Conservation (phyloP, 345 rosid genomes). For the Arabidopsis suecica region DNA sequence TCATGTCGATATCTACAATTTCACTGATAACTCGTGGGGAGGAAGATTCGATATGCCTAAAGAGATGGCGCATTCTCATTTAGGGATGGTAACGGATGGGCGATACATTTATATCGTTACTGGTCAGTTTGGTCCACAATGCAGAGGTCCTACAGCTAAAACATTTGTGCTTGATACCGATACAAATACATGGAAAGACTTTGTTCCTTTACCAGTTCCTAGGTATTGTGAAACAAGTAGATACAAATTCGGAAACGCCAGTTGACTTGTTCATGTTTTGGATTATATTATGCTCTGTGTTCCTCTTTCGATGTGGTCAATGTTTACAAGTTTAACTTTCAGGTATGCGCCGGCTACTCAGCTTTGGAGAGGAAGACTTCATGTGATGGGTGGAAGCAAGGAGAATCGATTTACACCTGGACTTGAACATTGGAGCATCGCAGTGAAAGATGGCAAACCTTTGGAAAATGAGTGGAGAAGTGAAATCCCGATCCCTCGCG, state of each 20-base stretch:
- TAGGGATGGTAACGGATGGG: constrained; percentile 98
- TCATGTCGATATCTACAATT: constrained; percentile 86
- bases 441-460: constrained; percentile 87
- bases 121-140: constrained; percentile 97
- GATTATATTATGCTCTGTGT: constrained; percentile 1
- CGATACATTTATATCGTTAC: constrained; percentile 78
- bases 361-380: constrained; percentile 98
- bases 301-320: constrained; percentile 5
- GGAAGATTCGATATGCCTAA: constrained; percentile 94
- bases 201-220: constrained; percentile 80
- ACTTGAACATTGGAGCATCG: constrained; percentile 90
- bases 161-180: constrained; percentile 84
- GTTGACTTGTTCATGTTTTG: neutral
- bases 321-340: constrained; percentile 35
- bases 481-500: constrained; percentile 93
- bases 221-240: constrained; percentile 55
- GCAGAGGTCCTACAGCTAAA: constrained; percentile 86
- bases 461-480: constrained; percentile 84
- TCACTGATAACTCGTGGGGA: constrained; percentile 81
- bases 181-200: constrained; percentile 76
- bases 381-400: constrained; percentile 98
- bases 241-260: neutral
- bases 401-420: constrained; percentile 90
- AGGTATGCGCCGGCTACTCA: constrained; percentile 99
- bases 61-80: constrained; percentile 98